Evolutionary conservation across 345 rosid genomes (phyloP).

Genomic region (Salix exigua): DNA sequence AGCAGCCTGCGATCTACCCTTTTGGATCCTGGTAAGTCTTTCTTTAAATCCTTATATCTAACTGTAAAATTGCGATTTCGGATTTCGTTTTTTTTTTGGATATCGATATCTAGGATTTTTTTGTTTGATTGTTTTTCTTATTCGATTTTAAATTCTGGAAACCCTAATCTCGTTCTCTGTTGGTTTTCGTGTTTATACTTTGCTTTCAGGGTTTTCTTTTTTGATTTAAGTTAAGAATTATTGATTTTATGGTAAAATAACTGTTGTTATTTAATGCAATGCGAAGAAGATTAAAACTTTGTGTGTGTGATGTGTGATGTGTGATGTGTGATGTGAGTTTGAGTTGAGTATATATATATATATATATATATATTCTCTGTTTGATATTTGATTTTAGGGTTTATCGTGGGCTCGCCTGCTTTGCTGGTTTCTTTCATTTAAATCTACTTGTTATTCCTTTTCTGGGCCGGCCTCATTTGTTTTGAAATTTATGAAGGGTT

Average conservation of each 20-base stretch:
- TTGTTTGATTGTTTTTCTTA: not conserved
- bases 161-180: not conserved
- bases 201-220: not conserved
- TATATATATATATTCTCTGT: not conserved
- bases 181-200: not conserved
- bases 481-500: not conserved
- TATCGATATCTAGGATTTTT: not conserved
- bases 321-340: not conserved
- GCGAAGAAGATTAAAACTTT: not conserved
- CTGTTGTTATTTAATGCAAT: not conserved
- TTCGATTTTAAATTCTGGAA: not conserved
- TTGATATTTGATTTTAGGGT: not conserved
- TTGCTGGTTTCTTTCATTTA: not conserved
- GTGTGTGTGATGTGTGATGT: not conserved
- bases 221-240: not conserved
- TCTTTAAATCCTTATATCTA: not conserved
- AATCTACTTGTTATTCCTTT: not conserved
- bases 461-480: not conserved
- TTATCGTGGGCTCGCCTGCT: not conserved
- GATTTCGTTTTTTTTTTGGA: not conserved
- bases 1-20: not conserved
- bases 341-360: not conserved
- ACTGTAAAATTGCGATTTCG: not conserved
- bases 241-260: not conserved
- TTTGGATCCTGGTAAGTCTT: conserved; percentile 1